phyloP scores from a whole-genome alignment of 495 filamentous ascomycete genomes.

The Podospora tetraspora region DNA sequence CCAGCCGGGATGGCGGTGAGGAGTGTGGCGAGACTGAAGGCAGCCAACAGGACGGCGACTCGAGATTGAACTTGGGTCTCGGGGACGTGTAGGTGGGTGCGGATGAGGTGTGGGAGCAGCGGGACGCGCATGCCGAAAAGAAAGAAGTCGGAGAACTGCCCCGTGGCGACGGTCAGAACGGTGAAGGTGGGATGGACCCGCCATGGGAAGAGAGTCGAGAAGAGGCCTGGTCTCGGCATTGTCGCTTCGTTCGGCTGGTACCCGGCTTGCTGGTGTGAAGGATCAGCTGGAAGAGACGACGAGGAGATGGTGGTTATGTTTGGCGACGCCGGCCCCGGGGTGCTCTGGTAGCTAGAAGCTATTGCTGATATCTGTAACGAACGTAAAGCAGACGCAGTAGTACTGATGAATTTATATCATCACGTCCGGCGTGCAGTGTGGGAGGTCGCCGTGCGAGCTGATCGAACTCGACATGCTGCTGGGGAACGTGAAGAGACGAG shows the following conservation, averaged over 20 bases:
- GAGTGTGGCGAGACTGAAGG: constrained; percentile 10
- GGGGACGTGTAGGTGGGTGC: constrained; percentile 4
- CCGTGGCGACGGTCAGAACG: constrained; percentile 10
- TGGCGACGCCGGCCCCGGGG: not conserved
- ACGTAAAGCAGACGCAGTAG: not conserved
- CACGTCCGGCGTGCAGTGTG: not conserved
- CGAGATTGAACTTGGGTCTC: constrained; percentile 9
- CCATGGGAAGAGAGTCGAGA: constrained; percentile 2
- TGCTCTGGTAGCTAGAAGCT: not conserved
- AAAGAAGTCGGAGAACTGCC: constrained; percentile 16
- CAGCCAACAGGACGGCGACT: constrained; percentile 5
- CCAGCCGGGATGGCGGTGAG: constrained; percentile 9
- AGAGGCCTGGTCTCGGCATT: not conserved
- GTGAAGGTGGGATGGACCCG: constrained; percentile 9
- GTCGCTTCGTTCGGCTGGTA: not conserved
- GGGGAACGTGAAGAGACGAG: not conserved
- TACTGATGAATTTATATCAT: not conserved
- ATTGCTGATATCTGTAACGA: not conserved
- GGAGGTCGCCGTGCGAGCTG: not conserved
- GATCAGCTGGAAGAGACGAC: not conserved
- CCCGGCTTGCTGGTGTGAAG: not conserved
- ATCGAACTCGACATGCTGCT: not conserved
- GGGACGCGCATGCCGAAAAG: constrained; percentile 17
- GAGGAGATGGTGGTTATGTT: not conserved
- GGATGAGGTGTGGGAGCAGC: constrained; percentile 9